A percentile compares a stretch with the other conserved stretches of the same genome.
Conservation (phyloP, 2,329 filamentous ascomycete genomes). For the Fusarium penzigii region DNA sequence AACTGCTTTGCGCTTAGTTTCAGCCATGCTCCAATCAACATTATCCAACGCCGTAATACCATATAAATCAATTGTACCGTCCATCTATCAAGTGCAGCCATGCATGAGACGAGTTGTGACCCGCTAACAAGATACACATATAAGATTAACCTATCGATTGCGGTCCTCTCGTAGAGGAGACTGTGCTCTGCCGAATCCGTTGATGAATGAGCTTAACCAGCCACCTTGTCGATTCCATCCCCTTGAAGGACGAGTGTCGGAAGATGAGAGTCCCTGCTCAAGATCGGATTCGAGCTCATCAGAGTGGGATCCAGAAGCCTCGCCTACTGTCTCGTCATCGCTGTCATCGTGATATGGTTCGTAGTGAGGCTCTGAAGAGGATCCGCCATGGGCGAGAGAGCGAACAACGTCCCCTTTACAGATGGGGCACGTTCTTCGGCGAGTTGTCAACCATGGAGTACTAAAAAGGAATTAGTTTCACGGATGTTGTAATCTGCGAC, state of each 20-base stretch:
- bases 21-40: background rate
- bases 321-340: conserved; percentile 41
- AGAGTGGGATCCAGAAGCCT: conserved; percentile 34
- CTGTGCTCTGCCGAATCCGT: conserved; percentile 24
- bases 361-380: conserved; percentile 53
- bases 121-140: background rate
- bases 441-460: conserved; percentile 94
- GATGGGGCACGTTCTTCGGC: conserved; percentile 95
- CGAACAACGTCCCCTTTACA: conserved; percentile 96
- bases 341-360: conserved; percentile 57
- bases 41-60: background rate
- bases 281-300: conserved; percentile 40
- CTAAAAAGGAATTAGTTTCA: conserved; percentile 46
- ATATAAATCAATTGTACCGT: background rate
- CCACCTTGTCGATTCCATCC: conserved; percentile 31
- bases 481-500: background rate
- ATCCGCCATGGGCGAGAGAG: conserved; percentile 55
- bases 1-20: background rate
- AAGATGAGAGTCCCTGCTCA: conserved; percentile 42
- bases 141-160: conserved; percentile 8
- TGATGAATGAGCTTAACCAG: conserved; percentile 43
- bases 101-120: background rate
- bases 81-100: background rate
- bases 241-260: conserved; percentile 20
- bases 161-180: conserved; percentile 31